These are phyloP conservation scores for Magnusiomyces starmeri DNA, from an alignment of 1,139 yeast species.

Conservation along the genomic window DNA sequence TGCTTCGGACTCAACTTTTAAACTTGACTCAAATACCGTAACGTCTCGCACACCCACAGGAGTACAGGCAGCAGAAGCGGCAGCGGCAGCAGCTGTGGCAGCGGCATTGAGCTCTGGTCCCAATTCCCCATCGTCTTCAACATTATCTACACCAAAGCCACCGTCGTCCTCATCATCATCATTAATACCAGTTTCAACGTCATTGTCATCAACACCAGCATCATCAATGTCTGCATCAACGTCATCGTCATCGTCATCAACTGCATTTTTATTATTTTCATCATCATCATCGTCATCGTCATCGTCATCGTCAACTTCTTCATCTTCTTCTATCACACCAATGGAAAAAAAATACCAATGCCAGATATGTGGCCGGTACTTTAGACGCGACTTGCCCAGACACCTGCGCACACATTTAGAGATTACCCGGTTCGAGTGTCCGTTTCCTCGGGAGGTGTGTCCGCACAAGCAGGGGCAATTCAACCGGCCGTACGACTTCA, in stretches of 20 bases:
- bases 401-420: constrained; percentile 60
- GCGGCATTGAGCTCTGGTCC: background rate
- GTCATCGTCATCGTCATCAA: constrained; percentile 3
- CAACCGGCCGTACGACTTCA: constrained; percentile 63
- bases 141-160: background rate
- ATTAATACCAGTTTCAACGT: background rate
- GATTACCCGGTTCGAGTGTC: constrained; percentile 51
- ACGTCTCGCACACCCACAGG: no score
- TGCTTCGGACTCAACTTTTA: no score
- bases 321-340: background rate
- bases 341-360: constrained; percentile 36
- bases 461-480: constrained; percentile 56
- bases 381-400: constrained; percentile 56
- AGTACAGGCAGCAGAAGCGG: no score
- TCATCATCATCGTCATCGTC: background rate
- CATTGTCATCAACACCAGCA: background rate
- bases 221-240: constrained; percentile 1
- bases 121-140: background rate
- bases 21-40: no score
- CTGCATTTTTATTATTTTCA: constrained; percentile 2
- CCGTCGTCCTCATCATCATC: background rate
- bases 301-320: background rate
- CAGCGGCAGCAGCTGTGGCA: no score
- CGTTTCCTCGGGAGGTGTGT: constrained; percentile 50
- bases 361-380: constrained; percentile 49